Conservation (phyloP, 169 alveolate genomes). For the Plasmodium malariae region DNA sequence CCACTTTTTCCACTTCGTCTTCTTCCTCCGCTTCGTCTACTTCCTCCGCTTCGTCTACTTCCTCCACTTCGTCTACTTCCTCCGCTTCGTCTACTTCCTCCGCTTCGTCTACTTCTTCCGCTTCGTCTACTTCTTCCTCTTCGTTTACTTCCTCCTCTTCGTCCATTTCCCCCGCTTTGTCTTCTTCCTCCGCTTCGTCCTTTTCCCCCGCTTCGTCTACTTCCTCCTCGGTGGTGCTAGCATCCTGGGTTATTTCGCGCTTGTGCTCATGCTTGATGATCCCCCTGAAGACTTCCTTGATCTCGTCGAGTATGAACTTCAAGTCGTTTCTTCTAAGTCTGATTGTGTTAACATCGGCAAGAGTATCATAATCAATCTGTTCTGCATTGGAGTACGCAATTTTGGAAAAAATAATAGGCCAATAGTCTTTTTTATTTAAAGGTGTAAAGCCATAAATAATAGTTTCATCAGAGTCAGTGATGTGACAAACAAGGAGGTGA, state of each 20-base stretch:
- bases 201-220: not conserved
- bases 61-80: too few relatives aligned
- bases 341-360: slow-evolving; percentile 51
- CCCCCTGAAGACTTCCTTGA: slow-evolving; percentile 41
- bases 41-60: too few relatives aligned
- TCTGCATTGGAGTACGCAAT: slow-evolving; percentile 36
- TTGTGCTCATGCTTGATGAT: slow-evolving; percentile 11
- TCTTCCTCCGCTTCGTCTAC: too few relatives aligned
- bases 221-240: slow-evolving; percentile 1
- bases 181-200: not conserved
- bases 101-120: not conserved
- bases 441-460: slow-evolving; percentile 60
- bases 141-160: not conserved
- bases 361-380: slow-evolving; percentile 35
- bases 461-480: slow-evolving; percentile 51
- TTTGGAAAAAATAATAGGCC: slow-evolving; percentile 49
- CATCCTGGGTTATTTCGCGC: not conserved
- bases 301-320: slow-evolving; percentile 34
- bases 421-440: slow-evolving; percentile 39
- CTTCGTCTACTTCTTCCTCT: not conserved
- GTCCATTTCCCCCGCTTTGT: not conserved
- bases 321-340: slow-evolving; percentile 33
- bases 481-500: slow-evolving; percentile 54
- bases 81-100: not conserved
- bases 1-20: too few relatives aligned